Percentiles rank a stretch among this genome's conserved stretches.
Conservation (phyloP, 1,284 basidiomycete species). For the Malassezia sp. region DNA sequence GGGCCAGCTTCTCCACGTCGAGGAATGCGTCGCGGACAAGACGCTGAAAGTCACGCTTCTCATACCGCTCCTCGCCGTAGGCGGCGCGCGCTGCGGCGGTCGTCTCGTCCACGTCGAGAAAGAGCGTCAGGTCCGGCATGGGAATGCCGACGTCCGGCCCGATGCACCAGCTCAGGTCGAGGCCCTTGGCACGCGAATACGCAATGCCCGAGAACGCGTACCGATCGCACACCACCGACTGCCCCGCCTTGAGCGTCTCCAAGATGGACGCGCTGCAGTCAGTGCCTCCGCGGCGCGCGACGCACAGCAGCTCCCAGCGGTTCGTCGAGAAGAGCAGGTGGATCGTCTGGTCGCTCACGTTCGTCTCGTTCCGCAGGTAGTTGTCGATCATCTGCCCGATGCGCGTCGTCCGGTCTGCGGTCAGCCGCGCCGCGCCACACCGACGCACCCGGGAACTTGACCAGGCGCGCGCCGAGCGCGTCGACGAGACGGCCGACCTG, state of each 20-base stretch:
- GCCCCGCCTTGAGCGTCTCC: slow-evolving; percentile 57
- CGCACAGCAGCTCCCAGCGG: slow-evolving; percentile 84
- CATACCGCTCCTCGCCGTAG: slow-evolving; percentile 71
- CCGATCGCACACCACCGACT: slow-evolving; percentile 73
- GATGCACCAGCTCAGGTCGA: slow-evolving; percentile 65
- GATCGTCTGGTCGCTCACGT: slow-evolving; percentile 80
- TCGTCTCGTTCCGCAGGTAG: slow-evolving; percentile 68
- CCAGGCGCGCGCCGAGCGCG: slow-evolving; percentile 22
- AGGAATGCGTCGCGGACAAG: slow-evolving; percentile 40
- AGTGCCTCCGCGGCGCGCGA: slow-evolving; percentile 24
- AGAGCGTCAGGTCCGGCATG: slow-evolving; percentile 74
- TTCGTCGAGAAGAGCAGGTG: slow-evolving; percentile 95
- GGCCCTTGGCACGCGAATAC: slow-evolving; percentile 73
- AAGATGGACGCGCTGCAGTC: slow-evolving; percentile 19
- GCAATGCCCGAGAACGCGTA: slow-evolving; percentile 96
- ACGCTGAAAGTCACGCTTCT: slow-evolving; percentile 45
- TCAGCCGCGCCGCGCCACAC: too few species aligned
- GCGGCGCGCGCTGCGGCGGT: slow-evolving; percentile 64
- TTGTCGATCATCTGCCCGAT: slow-evolving; percentile 88
- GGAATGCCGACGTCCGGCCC: slow-evolving; percentile 75
- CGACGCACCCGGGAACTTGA: slow-evolving; percentile 51
- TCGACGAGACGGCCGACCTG: slow-evolving; percentile 35
- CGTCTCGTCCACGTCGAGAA: slow-evolving; percentile 69
- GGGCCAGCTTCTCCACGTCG: slow-evolving; percentile 24
- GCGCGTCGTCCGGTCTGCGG: slow-evolving; percentile 76